Percentiles rank a stretch among this genome's conserved stretches.
phyloP scores from a whole-genome alignment of 768 basidiomycete genomes.

The Suillus americanus region DNA sequence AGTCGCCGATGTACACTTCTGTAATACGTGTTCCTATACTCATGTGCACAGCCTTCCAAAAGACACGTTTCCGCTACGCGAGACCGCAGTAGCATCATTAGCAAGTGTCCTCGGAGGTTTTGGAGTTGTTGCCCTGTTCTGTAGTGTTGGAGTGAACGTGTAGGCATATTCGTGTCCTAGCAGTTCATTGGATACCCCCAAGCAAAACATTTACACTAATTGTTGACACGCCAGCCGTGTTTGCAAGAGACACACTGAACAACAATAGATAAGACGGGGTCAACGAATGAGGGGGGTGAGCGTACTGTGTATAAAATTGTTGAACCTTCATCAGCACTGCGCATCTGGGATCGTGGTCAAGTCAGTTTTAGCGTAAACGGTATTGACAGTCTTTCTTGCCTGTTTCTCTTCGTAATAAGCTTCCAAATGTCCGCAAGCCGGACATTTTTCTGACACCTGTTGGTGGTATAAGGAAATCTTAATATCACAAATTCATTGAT shows the following conservation, averaged over 20 bases:
- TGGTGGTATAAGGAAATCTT: slow-evolving; percentile 1
- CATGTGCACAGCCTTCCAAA: slow-evolving; percentile 66
- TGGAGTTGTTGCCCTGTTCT: slow-evolving; percentile 88
- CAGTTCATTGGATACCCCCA: neutral
- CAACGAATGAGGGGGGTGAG: slow-evolving; percentile 14
- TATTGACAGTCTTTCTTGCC: slow-evolving; percentile 39
- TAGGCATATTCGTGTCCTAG: slow-evolving; percentile 33
- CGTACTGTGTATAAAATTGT: slow-evolving; percentile 93
- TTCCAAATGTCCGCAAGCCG: slow-evolving; percentile 79
- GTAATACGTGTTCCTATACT: neutral
- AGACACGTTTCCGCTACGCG: slow-evolving; percentile 61
- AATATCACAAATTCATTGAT: slow-evolving; percentile 22
- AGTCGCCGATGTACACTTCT: slow-evolving; percentile 26
- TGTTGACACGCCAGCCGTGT: slow-evolving; percentile 82
- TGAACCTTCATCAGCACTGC: slow-evolving; percentile 92
- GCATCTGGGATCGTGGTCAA: slow-evolving; percentile 46
- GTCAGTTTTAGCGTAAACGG: neutral
- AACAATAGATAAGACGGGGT: neutral
- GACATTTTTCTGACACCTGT: slow-evolving; percentile 89
- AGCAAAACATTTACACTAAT: slow-evolving; percentile 35
- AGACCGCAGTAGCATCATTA: slow-evolving; percentile 64
- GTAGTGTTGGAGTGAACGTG: slow-evolving; percentile 81
- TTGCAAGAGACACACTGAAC: slow-evolving; percentile 71
- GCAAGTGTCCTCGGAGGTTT: slow-evolving; percentile 85
- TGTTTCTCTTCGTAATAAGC: slow-evolving; percentile 90